Conservation (phyloP, 345 rosid species). For the Murraya paniculata region DNA sequence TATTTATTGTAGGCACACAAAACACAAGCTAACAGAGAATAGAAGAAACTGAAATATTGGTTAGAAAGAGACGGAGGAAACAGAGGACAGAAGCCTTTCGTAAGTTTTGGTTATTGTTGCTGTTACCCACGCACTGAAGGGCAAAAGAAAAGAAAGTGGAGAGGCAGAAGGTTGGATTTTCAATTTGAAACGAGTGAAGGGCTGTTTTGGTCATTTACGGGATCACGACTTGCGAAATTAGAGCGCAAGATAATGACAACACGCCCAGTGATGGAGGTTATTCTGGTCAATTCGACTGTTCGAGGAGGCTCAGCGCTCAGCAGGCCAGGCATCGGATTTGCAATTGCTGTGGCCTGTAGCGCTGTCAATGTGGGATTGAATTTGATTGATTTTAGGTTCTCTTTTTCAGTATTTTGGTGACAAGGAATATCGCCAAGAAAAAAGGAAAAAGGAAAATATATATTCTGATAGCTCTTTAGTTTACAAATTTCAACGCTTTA, state of each 20-base stretch:
- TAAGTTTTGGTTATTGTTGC: neutral
- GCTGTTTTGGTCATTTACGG: neutral
- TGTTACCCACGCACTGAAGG: neutral
- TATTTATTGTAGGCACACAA: neutral
- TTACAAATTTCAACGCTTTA: neutral
- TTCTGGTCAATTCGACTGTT: slow-evolving; percentile 5
- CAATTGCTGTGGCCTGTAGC: neutral
- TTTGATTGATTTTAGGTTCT: neutral
- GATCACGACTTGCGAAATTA: slow-evolving; percentile 19
- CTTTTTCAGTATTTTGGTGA: neutral
- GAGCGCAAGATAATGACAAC: slow-evolving; percentile 29
- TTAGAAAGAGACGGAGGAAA: too few species aligned
- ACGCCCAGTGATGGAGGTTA: slow-evolving; percentile 5
- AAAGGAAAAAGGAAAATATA: neutral
- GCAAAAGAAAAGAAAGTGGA: neutral
- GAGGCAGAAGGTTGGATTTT: neutral
- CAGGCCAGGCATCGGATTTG: neutral
- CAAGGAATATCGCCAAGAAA: neutral
- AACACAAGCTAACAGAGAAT: neutral
- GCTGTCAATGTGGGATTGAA: neutral
- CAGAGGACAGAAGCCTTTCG: neutral
- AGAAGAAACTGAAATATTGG: neutral
- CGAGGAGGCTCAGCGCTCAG: neutral
- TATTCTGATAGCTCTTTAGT: neutral
- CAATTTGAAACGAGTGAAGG: neutral